Evolutionary conservation across 306 rosid species (phyloP), one percentile per base, ranked within the genome.

Genomic region (Vigna hirtella): DNA sequence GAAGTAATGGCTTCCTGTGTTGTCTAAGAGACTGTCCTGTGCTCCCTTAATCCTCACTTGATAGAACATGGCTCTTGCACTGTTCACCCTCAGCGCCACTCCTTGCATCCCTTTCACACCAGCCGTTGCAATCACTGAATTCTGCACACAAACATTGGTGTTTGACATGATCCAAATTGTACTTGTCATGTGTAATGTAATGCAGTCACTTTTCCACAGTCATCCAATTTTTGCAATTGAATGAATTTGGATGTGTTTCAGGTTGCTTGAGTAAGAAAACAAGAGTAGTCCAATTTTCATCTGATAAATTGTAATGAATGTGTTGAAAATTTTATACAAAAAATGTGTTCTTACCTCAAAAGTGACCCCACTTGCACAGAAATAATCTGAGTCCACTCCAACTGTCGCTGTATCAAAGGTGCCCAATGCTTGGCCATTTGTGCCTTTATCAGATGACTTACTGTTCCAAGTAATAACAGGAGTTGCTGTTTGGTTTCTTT

Each of bases 21-120:
- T 94, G 74, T 95, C 99, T 51, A 93, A 79, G 20, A 95, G 97
- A 17, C 97, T 93, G 68, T 95, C 99, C 64, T 95, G 98, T 55
- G 89, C 61, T 72, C 99, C 99, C 76, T 86, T 72, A 47, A 95
- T 71, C 70, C 51, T 84, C 17, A 85, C 96, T 88, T 34, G 70
- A 49, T 88, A 95, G 71, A 95, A 92, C 91, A 95, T 73, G 11
- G 98, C 98, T 81, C 82, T 95, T 10, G 87, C 72, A 36, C 99
- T 91, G 30, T 89, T 66, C 52, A 93, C 83, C 67, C 97, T 91
- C 24, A 95, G 58, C 9, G 99, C 99, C 34, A 95, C 99, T 75
- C 85, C 99, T 83, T 95, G 99, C 92, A 85, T 95, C 73, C 98
- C 97, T 56, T 20, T 70, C 56, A 85, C 92, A 75, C 93, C 90